A percentile compares a stretch with the other conserved stretches of the same genome.
phyloP scores from a whole-genome alignment of 768 basidiomycete species.

The Mycena rosella region DNA sequence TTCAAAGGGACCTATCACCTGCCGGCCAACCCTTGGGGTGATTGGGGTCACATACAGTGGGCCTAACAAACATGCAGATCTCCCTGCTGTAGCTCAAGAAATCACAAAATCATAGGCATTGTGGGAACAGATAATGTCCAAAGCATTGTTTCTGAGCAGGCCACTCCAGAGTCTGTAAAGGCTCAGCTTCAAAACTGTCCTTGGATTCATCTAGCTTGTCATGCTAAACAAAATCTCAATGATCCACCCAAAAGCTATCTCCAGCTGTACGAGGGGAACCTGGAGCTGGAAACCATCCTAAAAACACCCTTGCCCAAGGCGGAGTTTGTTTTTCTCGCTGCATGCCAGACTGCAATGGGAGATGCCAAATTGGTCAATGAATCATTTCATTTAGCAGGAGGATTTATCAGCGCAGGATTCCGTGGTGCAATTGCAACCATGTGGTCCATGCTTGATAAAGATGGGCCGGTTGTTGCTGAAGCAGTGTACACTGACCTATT shows the following conservation, averaged over 20 bases:
- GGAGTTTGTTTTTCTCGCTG: background rate
- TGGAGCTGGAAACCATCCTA: background rate
- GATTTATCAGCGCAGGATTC: background rate
- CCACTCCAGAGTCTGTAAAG: background rate
- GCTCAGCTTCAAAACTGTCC: background rate
- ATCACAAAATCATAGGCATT: background rate
- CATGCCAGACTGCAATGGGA: background rate
- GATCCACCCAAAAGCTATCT: background rate
- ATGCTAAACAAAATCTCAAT: background rate
- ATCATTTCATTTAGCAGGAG: background rate
- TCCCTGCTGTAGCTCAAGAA: background rate
- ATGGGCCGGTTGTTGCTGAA: background rate
- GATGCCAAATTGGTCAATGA: background rate
- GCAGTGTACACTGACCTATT: background rate
- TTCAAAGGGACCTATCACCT: no score
- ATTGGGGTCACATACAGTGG: conserved; percentile 3
- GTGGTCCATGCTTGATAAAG: background rate
- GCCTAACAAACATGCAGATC: background rate
- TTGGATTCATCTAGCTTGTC: conserved; percentile 3
- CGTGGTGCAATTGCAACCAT: background rate
- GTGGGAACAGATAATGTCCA: background rate
- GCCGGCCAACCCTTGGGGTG: background rate
- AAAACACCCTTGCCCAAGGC: background rate
- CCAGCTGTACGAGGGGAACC: background rate
- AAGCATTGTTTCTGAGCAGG: background rate